Conservation (phyloP, 805 yeast genomes). For the Myxozyma udenii region DNA sequence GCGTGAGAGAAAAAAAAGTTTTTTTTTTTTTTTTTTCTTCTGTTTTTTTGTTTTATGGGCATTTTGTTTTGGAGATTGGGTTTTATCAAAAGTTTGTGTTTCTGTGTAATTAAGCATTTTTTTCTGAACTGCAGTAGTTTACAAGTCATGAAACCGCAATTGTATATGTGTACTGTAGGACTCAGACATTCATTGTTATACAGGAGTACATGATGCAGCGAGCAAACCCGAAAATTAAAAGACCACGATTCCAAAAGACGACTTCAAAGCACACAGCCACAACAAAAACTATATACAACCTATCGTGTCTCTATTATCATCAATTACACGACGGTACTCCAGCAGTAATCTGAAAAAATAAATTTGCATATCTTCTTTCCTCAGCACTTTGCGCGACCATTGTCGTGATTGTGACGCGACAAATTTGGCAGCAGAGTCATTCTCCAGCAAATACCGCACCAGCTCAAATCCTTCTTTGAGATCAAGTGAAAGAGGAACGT, state of each 20-base stretch:
- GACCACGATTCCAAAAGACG: not conserved
- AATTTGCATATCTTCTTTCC: constrained; percentile 30
- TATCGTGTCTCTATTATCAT: constrained; percentile 29
- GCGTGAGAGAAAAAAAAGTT: not conserved
- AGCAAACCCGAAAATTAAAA: not conserved
- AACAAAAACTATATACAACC: constrained; percentile 23
- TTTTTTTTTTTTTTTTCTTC: no score
- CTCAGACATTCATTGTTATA: no score
- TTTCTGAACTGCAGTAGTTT: no score
- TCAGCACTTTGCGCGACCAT: constrained; percentile 25
- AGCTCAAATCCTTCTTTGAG: constrained; percentile 28
- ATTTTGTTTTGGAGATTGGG: no score
- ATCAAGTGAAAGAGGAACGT: constrained; percentile 28
- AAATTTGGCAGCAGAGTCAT: constrained; percentile 22
- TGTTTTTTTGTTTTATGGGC: no score
- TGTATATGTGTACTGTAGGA: no score
- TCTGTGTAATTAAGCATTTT: no score
- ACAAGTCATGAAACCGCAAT: no score
- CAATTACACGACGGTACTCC: constrained; percentile 32
- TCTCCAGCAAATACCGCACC: constrained; percentile 19
- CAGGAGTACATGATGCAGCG: no score
- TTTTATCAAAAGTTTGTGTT: not conserved
- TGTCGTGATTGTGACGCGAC: constrained; percentile 24
- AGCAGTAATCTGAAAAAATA: constrained; percentile 30
- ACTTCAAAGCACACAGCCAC: no score